A percentile compares a stretch with the other conserved stretches of the same genome.
Evolutionary conservation across 1,284 basidiomycete genomes (phyloP).

Genomic region (Anthracocystis panici-leucophaei): DNA sequence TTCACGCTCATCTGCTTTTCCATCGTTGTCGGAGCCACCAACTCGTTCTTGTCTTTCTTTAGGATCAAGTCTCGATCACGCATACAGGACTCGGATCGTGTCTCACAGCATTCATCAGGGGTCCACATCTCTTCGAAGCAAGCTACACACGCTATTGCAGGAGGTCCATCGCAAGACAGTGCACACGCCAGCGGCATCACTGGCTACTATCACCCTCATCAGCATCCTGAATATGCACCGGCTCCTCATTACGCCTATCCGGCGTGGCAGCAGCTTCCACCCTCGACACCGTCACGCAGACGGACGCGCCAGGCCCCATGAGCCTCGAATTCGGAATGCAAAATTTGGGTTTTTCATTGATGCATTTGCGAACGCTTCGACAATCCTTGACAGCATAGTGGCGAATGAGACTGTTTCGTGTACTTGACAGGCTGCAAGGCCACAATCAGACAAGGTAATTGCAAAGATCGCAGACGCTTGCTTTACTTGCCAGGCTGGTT

Average conservation of each 20-base stretch:
- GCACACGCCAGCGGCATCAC: conserved; percentile 21
- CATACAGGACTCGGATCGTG: conserved; percentile 9
- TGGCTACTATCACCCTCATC: conserved; percentile 24
- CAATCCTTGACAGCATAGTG: not conserved
- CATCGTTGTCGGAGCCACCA: conserved; percentile 65
- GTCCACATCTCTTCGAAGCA: not conserved
- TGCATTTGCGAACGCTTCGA: not conserved
- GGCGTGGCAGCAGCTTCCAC: conserved; percentile 31
- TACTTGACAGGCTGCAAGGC: conserved; percentile 2
- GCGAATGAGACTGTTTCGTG: conserved; percentile 3
- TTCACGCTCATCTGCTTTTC: conserved; percentile 63
- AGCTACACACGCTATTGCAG: conserved; percentile 7
- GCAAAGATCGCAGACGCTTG: not conserved
- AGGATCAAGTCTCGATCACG: conserved; percentile 50
- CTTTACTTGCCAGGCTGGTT: conserved; percentile 38
- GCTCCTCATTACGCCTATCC: conserved; percentile 25
- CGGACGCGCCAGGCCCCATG: conserved; percentile 15
- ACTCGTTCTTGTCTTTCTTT: conserved; percentile 66
- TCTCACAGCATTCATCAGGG: conserved; percentile 7
- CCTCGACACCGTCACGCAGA: conserved; percentile 36
- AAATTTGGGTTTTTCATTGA: not conserved
- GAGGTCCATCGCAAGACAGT: conserved; percentile 1
- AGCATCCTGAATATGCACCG: conserved; percentile 17
- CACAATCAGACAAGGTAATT: too few relatives aligned
- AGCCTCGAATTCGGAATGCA: not conserved